Evolutionary conservation across 768 basidiomycete species (phyloP).

Genomic region (Lactifluus rugatus): DNA sequence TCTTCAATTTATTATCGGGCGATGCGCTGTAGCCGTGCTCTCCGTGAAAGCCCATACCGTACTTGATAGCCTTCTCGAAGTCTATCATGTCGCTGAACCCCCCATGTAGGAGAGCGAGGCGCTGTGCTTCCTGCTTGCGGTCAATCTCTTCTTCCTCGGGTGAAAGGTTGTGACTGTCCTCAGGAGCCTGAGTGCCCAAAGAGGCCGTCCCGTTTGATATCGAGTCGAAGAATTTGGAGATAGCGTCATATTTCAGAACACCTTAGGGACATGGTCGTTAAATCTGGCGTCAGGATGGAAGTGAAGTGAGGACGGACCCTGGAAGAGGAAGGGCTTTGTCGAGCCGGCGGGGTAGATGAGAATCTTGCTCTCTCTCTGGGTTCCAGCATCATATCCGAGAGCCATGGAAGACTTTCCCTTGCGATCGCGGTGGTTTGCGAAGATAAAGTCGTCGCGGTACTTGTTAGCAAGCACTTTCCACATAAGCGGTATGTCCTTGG

Average conservation of each 20-base stretch:
- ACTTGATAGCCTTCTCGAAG: constrained; percentile 39
- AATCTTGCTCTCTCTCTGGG: constrained; percentile 48
- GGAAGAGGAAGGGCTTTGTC: constrained; percentile 47
- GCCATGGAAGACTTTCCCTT: constrained; percentile 48
- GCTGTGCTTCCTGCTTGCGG: constrained; percentile 43
- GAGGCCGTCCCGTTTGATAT: constrained; percentile 54
- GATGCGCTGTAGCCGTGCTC: constrained; percentile 35
- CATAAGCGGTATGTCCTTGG: constrained; percentile 63
- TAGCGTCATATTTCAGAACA: constrained; percentile 58
- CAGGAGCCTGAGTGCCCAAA: constrained; percentile 25
- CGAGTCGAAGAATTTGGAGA: constrained; percentile 65
- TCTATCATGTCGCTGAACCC: constrained; percentile 42
- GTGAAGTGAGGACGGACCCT: constrained; percentile 39
- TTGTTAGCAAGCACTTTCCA: constrained; percentile 76
- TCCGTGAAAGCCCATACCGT: constrained; percentile 37
- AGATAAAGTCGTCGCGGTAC: constrained; percentile 50
- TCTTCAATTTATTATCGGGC: constrained; percentile 30
- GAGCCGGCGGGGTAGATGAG: constrained; percentile 60
- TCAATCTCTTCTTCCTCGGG: constrained; percentile 39
- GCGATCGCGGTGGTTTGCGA: constrained; percentile 57
- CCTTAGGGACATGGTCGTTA: constrained; percentile 32
- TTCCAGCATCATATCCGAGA: constrained; percentile 49
- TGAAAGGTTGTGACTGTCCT: background rate
- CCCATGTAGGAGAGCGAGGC: constrained; percentile 41
- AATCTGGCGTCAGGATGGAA: background rate